These are phyloP conservation scores for Mycena kentingensis DNA, from an alignment of 768 basidiomycete species.

Conservation along the genomic window DNA sequence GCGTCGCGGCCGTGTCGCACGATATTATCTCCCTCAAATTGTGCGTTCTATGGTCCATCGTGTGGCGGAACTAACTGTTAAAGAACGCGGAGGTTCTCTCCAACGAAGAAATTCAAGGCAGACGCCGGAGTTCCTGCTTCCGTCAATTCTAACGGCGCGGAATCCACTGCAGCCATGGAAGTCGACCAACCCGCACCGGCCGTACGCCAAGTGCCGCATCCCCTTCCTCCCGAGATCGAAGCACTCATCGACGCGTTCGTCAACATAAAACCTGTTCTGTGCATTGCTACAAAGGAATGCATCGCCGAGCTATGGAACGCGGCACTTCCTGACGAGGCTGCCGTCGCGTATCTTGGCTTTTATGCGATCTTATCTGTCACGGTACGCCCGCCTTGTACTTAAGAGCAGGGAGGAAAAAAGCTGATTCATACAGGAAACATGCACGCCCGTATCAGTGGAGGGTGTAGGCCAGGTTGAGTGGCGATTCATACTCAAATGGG, in stretches of 20 bases:
- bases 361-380: slow-evolving; percentile 44
- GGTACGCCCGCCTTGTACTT: slow-evolving; percentile 27
- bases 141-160: no score
- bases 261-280: slow-evolving; percentile 39
- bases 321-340: slow-evolving; percentile 39
- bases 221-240: slow-evolving; percentile 45
- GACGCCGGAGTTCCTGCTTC: no score
- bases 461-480: slow-evolving; percentile 43
- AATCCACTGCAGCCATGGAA: no score
- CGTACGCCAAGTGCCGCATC: slow-evolving; percentile 23
- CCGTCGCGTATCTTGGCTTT: slow-evolving; percentile 47
- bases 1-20: no score
- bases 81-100: no score
- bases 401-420: slow-evolving; percentile 22
- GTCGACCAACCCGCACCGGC: no score
- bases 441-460: slow-evolving; percentile 2
- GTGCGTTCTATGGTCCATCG: no score
- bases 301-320: slow-evolving; percentile 32
- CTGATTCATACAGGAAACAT: slow-evolving; percentile 1
- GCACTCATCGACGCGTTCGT: slow-evolving; percentile 44
- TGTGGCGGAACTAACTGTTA: no score
- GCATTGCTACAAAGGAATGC: slow-evolving; percentile 40
- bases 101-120: no score
- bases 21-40: no score
- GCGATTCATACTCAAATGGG: slow-evolving; percentile 51